Base-by-base conservation (phyloP, 805 yeast genomes). In the Myxozyma monticola region DNA sequence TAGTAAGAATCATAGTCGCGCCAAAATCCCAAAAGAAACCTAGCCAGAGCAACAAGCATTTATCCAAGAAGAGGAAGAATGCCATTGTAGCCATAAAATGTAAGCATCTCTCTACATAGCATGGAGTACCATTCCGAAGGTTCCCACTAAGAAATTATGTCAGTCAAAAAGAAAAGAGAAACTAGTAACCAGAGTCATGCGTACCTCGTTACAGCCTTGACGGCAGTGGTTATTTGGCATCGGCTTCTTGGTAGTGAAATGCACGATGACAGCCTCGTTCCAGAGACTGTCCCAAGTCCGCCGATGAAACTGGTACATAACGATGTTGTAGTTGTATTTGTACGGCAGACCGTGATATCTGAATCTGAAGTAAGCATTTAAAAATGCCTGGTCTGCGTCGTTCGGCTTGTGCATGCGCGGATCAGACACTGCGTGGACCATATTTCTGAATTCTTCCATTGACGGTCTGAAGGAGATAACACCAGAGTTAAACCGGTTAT, bases 381-480 rank as follows among this genome's bases (percentile, higher is more conserved):
- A 39, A 25, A 61, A 59, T 1, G 61, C 64, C 46, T 61, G 64
- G 33, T 61, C 64, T 3, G 62, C 62, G 22, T 59, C 64, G 37
- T 61, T 59, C 4, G 64, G 64, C 17, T 60, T 42, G 40, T 61
- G 62, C 60, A 61, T 57, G 18, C 42, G 48, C n/a, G 60, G 62
- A 44, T 61, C 64, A 1, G 61, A 51, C 6, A 59, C 64, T 3
- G 60, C 59, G 24, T 33, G 38, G 37, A 59, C 55, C 49, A 61
- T 48, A n/a, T 46, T 42, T 25, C 50, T 51, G 37, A 59, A 61
- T 36, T 60, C 64, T 41, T 61, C 62, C 21, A 56, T 55, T 25
- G 60, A 59, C 4, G 64, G 64, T 20, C 60, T 48, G 51, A 61
- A 51, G 14, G 56, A 47, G 29, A 61, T 59, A 9, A 54, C 58